Conservation (phyloP, 2,329 filamentous ascomycete genomes). For the Blastomyces gilchristii region DNA sequence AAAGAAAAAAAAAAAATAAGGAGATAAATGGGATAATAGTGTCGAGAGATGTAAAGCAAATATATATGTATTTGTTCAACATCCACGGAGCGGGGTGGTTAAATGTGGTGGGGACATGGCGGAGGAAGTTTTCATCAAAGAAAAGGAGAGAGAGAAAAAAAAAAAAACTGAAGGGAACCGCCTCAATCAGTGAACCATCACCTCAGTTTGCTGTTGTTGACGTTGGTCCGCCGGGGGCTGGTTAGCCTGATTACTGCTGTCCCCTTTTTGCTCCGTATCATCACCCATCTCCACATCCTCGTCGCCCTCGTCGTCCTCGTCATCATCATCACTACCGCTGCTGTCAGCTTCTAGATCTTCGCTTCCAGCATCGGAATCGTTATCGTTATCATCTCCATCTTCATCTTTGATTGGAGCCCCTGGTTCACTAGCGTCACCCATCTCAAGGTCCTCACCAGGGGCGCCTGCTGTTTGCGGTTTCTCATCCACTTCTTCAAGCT, state of each 20-base stretch:
- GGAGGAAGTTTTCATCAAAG: not conserved
- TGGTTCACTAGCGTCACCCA: slow-evolving; percentile 59
- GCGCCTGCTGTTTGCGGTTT: slow-evolving; percentile 28
- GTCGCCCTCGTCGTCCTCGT: slow-evolving; percentile 53
- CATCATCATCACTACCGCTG: slow-evolving; percentile 60
- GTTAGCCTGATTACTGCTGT: slow-evolving; percentile 23
- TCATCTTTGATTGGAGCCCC: slow-evolving; percentile 19
- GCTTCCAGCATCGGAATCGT: slow-evolving; percentile 63
- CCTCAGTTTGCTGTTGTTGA: slow-evolving; percentile 30
- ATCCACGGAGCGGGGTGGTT: not conserved
- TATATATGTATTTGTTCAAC: not conserved
- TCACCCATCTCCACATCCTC: slow-evolving; percentile 52
- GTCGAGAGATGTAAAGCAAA: not conserved
- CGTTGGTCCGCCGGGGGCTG: slow-evolving; percentile 19
- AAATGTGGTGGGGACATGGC: not conserved
- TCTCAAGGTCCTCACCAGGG: slow-evolving; percentile 57
- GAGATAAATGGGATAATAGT: not conserved
- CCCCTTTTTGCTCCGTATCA: slow-evolving; percentile 37
- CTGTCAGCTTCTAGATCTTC: slow-evolving; percentile 72
- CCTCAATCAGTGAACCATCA: slow-evolving; percentile 37
- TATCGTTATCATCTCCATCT: slow-evolving; percentile 50
- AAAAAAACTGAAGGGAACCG: not conserved
- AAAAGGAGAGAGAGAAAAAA: not conserved
- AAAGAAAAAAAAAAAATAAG: too few species aligned
- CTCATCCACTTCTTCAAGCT: slow-evolving; percentile 38